phyloP scores from a whole-genome alignment of 495 filamentous ascomycete species.

The Monascus purpureus region DNA sequence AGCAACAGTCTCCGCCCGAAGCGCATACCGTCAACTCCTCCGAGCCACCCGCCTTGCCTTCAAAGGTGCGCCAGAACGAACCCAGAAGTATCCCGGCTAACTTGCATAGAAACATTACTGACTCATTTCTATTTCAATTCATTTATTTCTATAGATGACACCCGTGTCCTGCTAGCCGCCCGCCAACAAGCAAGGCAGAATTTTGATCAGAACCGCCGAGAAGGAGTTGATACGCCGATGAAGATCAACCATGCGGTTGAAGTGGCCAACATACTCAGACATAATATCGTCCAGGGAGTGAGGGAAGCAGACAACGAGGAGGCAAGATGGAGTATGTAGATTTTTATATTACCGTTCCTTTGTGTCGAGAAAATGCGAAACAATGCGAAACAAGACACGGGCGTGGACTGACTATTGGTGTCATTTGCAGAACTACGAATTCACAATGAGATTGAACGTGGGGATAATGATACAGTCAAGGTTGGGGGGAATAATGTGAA shows the following conservation, averaged over 20 bases:
- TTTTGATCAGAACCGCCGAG: constrained; percentile 51
- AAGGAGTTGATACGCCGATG: constrained; percentile 37
- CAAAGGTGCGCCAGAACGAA: constrained; percentile 39
- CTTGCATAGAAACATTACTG: too few species aligned
- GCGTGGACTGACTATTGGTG: constrained; percentile 4
- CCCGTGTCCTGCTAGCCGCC: constrained; percentile 51
- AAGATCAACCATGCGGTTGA: constrained; percentile 67
- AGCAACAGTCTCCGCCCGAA: constrained; percentile 42
- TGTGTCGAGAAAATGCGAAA: too few species aligned
- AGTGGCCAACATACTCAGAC: constrained; percentile 61
- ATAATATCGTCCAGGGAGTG: constrained; percentile 81
- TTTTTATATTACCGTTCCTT: not conserved
- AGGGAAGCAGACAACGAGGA: constrained; percentile 35
- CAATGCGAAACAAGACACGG: not conserved
- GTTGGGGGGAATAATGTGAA: constrained; percentile 30
- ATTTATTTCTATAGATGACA: constrained; percentile 43
- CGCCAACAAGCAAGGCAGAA: constrained; percentile 48
- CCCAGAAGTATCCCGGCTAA: not conserved
- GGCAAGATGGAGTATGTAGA: constrained; percentile 49
- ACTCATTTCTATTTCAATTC: constrained; percentile 1
- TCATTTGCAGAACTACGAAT: constrained; percentile 58
- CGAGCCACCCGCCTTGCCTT: constrained; percentile 77
- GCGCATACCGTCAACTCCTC: constrained; percentile 71
- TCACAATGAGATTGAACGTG: constrained; percentile 79
- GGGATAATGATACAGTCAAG: constrained; percentile 83